Base-by-base conservation (phyloP, 306 rosid species). In the Quercus glauca region DNA sequence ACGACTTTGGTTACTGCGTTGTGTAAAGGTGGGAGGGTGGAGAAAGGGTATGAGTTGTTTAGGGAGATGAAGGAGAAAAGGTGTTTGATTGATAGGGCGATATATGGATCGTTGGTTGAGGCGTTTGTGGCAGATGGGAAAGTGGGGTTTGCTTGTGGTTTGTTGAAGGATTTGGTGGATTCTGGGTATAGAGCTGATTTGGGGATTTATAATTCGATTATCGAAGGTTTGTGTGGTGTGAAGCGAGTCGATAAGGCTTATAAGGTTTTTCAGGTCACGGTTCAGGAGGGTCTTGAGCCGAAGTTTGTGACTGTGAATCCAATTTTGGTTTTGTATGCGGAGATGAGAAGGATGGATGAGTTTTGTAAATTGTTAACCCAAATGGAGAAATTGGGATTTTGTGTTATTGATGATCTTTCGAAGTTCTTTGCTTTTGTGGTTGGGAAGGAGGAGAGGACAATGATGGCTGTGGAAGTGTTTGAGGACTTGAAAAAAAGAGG, bases 181-280 rank as follows among this genome's bases (percentile, higher is more conserved):
- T 91, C 87, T 0, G 98, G 98, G 52, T 94, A 92, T 68, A 84
- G 92, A 76, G 95, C 95, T 1, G 97, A 94, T 83, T 81, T 94
- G 74, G 89, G 78, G 71, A 90, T 94, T 33, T 94, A 92, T 82
- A 89, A 82, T 81, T 90, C 84, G 53, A 97, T 91, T 71, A 91
- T 94, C 37, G 86, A 82, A 76, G 99, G 97, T 74, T 85, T 94
- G 82, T 94, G 99, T 81, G 75, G 73, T 76, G 83, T 61, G 81
- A 87, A 90, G 51, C 85, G 78, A 83, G 87, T 87, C 26, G 89
- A 94, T 60, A 91, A 78, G 85, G 97, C 98, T 31, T 70, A 79
- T 72, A 94, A 86, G 85, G 90, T 94, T 83, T 92, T 94, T 76
- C 88, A 61, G 69, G 78, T 85, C 23, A 83, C 80, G 3, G 37